A percentile compares a stretch with the other conserved stretches of the same genome.
Evolutionary conservation across 768 basidiomycete genomes (phyloP).

Genomic region (Trametes gibbosa): DNA sequence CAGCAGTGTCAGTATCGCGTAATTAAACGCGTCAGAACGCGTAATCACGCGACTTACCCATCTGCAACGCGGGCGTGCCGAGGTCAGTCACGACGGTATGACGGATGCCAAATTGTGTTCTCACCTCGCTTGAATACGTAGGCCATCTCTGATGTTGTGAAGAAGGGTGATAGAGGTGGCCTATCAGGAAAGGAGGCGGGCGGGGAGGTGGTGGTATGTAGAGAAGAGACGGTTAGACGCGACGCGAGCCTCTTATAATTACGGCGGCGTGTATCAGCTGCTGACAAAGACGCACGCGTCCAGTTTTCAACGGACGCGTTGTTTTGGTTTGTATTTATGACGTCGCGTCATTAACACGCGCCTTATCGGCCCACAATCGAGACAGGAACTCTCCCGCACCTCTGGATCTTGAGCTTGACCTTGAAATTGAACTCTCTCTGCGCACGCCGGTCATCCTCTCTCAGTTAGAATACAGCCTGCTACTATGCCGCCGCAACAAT

Average conservation of each 20-base stretch:
- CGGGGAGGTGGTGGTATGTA: conserved; percentile 28
- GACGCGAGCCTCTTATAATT: conserved; percentile 27
- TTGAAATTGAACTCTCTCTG: too few relatives aligned
- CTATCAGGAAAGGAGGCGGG: conserved; percentile 5
- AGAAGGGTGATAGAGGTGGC: conserved; percentile 1
- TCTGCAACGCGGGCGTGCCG: conserved; percentile 33
- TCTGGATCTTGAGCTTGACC: too few relatives aligned
- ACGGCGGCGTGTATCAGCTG: conserved; percentile 16
- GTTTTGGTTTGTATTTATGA: conserved; percentile 18
- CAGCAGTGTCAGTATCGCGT: conserved; percentile 17
- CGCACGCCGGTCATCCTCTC: too few relatives aligned
- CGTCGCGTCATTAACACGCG: conserved; percentile 15
- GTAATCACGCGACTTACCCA: conserved; percentile 42
- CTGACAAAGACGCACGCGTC: conserved; percentile 19
- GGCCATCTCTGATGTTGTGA: conserved; percentile 35
- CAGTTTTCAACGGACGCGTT: conserved; percentile 25
- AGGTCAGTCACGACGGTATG: conserved; percentile 13
- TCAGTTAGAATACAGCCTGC: neutral
- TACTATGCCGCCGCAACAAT: conserved; percentile 19
- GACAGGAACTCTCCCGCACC: neutral
- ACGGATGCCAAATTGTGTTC: conserved; percentile 19
- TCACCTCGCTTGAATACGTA: conserved; percentile 59
- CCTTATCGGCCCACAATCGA: neutral
- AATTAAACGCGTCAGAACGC: conserved; percentile 22
- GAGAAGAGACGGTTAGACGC: conserved; percentile 23